phyloP scores from a whole-genome alignment of 352 stramenopile species.

The Phytopythium oedochilum region DNA sequence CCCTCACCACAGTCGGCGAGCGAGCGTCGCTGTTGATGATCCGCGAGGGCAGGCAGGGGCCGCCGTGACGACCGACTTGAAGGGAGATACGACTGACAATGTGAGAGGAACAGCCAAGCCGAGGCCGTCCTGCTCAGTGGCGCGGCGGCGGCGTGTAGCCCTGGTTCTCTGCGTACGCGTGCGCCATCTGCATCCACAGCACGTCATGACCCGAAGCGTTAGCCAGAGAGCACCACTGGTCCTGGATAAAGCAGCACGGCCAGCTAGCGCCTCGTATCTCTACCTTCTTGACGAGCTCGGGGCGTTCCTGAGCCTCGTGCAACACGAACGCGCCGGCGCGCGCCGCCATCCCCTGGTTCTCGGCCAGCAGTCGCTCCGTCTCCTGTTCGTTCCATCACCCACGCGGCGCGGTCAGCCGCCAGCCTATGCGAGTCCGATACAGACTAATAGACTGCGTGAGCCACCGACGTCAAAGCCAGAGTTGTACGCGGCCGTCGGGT shows the following conservation, averaged over 20 bases:
- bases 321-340: slow-evolving; percentile 66
- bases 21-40: no score
- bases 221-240: no score
- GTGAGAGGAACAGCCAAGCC: no score
- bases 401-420: neutral
- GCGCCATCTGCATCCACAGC: slow-evolving; percentile 21
- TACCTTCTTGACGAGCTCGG: slow-evolving; percentile 69
- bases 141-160: slow-evolving; percentile 42
- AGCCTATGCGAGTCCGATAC: neutral
- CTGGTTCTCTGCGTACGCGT: slow-evolving; percentile 36
- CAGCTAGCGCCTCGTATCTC: no score
- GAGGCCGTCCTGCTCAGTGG: slow-evolving; percentile 7
- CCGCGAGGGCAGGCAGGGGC: no score
- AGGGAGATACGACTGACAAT: no score
- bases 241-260: no score
- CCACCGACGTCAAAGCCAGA: slow-evolving; percentile 35
- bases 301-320: slow-evolving; percentile 64
- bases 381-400: no score
- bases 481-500: slow-evolving; percentile 70
- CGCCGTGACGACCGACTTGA: no score
- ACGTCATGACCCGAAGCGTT: no score
- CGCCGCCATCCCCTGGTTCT: slow-evolving; percentile 55
- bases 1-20: no score
- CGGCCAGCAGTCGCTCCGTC: slow-evolving; percentile 53
- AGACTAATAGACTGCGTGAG: neutral